These are phyloP conservation scores for Hyaloscypha bicolor DNA, from an alignment of 495 filamentous ascomycete genomes.

Conservation along the genomic window DNA sequence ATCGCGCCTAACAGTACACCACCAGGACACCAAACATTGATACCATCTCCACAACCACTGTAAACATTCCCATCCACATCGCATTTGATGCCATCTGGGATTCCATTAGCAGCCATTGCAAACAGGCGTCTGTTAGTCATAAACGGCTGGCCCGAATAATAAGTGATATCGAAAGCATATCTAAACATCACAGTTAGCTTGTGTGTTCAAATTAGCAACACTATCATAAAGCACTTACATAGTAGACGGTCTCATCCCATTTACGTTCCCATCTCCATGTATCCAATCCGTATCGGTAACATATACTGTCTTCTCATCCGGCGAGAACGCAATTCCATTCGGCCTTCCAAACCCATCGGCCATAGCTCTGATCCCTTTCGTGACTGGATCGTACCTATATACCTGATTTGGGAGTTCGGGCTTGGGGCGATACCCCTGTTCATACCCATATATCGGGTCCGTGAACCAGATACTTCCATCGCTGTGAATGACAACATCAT, in stretches of 20 bases:
- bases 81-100: constrained; percentile 62
- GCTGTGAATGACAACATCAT: constrained; percentile 52
- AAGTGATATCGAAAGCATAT: constrained; percentile 24
- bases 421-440: constrained; percentile 54
- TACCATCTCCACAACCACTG: constrained; percentile 58
- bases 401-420: constrained; percentile 56
- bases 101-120: constrained; percentile 54
- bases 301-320: constrained; percentile 51
- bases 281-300: constrained; percentile 52
- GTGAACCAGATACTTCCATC: constrained; percentile 64
- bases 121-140: constrained; percentile 54
- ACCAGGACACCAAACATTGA: constrained; percentile 58
- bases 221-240: constrained; percentile 11
- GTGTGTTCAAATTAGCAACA: neutral
- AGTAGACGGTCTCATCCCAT: constrained; percentile 9
- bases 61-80: constrained; percentile 63
- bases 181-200: neutral
- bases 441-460: constrained; percentile 58
- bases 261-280: constrained; percentile 12
- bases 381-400: constrained; percentile 50
- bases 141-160: constrained; percentile 34
- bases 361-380: constrained; percentile 47
- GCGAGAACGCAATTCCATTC: constrained; percentile 60
- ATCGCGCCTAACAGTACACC: constrained; percentile 59
- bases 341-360: constrained; percentile 57